Percentiles rank a stretch among this genome's conserved stretches.
phyloP scores from a whole-genome alignment of 768 basidiomycete genomes.

The Mycena polygramma region DNA sequence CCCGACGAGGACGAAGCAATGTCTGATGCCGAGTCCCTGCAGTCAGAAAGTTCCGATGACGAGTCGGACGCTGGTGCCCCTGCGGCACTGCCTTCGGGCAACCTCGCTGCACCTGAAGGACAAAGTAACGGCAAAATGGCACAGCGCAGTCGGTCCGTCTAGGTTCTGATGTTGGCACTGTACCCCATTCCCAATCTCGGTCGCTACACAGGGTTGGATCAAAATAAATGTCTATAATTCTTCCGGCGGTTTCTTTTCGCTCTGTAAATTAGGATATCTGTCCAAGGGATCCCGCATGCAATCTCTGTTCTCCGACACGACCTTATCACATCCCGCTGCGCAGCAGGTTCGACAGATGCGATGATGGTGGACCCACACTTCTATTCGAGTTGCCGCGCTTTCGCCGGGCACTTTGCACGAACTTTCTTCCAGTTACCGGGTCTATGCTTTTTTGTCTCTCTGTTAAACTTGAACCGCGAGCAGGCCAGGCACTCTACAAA shows the following conservation, averaged over 20 bases:
- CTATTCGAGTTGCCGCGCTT: background rate
- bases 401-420: background rate
- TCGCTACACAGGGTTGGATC: too few species aligned
- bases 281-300: too few species aligned
- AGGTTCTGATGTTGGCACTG: background rate
- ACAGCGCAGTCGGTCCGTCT: slow-evolving; percentile 3
- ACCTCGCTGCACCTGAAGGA: background rate
- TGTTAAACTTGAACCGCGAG: too few species aligned
- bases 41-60: background rate
- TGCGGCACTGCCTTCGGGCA: background rate
- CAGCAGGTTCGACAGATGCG: background rate
- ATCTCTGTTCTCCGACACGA: background rate
- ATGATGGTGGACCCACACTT: slow-evolving; percentile 11
- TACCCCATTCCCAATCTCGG: background rate
- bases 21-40: background rate
- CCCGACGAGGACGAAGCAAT: background rate
- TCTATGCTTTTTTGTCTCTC: too few species aligned
- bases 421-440: too few species aligned
- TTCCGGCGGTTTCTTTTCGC: too few species aligned
- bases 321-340: background rate
- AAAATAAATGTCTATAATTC: too few species aligned
- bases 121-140: background rate
- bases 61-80: background rate
- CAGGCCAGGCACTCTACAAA: too few species aligned
- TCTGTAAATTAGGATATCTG: too few species aligned